These are phyloP conservation scores for Solanum hybrid DNA, from an alignment of 305 asterid genomes.

Conservation along the genomic window DNA sequence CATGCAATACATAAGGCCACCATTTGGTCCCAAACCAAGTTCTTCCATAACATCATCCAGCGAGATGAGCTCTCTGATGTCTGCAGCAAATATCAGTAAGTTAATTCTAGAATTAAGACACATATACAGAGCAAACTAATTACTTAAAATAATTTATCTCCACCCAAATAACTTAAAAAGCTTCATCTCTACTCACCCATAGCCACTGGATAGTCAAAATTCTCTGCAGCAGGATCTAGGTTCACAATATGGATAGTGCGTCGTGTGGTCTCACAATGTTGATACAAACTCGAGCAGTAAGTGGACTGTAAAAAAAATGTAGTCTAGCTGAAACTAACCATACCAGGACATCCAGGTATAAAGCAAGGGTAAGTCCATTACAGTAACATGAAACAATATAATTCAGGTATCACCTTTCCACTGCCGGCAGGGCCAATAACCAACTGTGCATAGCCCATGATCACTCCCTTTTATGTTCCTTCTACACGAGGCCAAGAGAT, in stretches of 20 bases:
- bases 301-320: slow-evolving; percentile 54
- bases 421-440: slow-evolving; percentile 98
- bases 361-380: neutral
- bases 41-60: slow-evolving; percentile 97
- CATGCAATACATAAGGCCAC: slow-evolving; percentile 96
- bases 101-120: neutral
- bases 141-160: neutral
- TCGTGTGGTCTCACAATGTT: slow-evolving; percentile 69
- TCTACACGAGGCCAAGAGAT: slow-evolving; percentile 10
- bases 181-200: slow-evolving; percentile 44
- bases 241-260: slow-evolving; percentile 74
- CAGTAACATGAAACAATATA: neutral
- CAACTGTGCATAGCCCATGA: slow-evolving; percentile 92
- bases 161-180: slow-evolving; percentile 4
- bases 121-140: neutral
- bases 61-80: slow-evolving; percentile 74
- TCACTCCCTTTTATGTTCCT: slow-evolving; percentile 16
- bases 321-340: neutral
- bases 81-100: slow-evolving; percentile 26
- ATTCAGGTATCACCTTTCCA: slow-evolving; percentile 58
- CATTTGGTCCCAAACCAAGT: slow-evolving; percentile 90
- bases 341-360: neutral
- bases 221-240: slow-evolving; percentile 96
- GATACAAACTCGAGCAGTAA: slow-evolving; percentile 75
- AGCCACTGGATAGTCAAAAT: slow-evolving; percentile 88